Base-by-base conservation (phyloP, 169 alveolate species). In the Babesia microti region DNA sequence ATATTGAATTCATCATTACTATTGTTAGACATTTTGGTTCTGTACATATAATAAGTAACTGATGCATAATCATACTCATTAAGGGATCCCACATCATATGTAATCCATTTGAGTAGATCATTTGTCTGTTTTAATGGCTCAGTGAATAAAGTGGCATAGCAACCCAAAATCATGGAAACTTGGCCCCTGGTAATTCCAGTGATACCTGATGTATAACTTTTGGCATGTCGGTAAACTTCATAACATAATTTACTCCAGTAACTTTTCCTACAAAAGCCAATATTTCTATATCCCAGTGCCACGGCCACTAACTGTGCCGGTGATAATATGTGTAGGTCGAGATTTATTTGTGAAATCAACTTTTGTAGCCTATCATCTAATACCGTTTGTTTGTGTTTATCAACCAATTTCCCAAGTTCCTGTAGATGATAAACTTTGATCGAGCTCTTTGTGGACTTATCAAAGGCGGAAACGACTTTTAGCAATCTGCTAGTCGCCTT, bases 281-380 rank as follows among this genome's bases (percentile, higher is more conserved):
- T 27, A 1, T 57, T 14, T 42, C 56, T 44, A 44, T 65, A 65
- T 3, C 69, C 66, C 22, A 65, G 53, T 0, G 76, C 76, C 0
- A 69, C 55, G n/a, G 76, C 59, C 12, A 65, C 51, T 26, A 65
- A 50, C 42, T 65, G 76, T 26, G 69, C 32, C 0, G 76, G 76
- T 2, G 68, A 51, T 1, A 56, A 27, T 15, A 54, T 44, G 11
- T 44, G 34, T 1, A 47, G 41, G 26, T 33, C 17, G 17, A n/a
- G 44, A 29, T 53, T 41, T 4, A 65, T 58, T 9, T 65, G 69
- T 5, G 46, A 43, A 0, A 55, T 42, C 28, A 65, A 27, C 14
- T 37, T 3, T 23, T 28, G 3, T 23, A 19, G 0, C 34, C 6
- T 2, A 2, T 14, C 23, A 11, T 23, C 24, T 11, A 28, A 29